Percentiles rank a stretch among this genome's conserved stretches.
Evolutionary conservation across 2,329 filamentous ascomycete species (phyloP).

Genomic region (Penicillium sp.): DNA sequence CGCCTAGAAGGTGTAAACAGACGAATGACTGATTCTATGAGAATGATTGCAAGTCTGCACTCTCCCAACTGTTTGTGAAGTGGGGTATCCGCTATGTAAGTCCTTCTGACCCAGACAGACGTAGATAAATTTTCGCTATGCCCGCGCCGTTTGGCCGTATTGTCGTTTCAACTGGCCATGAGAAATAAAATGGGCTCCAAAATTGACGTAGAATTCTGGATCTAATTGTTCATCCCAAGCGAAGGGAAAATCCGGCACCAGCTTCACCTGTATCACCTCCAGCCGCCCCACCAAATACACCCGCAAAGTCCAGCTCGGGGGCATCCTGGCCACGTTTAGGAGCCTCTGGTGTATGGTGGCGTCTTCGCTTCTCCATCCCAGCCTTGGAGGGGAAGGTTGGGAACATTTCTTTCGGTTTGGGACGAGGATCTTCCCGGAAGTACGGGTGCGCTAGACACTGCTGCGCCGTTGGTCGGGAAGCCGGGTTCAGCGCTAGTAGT

Average conservation of each 20-base stretch:
- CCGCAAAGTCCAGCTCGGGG: slow-evolving; percentile 66
- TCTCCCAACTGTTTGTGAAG: not conserved
- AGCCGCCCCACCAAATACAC: slow-evolving; percentile 70
- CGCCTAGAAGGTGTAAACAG: not conserved
- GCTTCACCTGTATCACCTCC: slow-evolving; percentile 65
- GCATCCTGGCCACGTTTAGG: slow-evolving; percentile 75
- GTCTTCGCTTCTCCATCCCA: slow-evolving; percentile 79
- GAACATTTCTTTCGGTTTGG: slow-evolving; percentile 90
- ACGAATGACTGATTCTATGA: not conserved
- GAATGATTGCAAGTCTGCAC: not conserved
- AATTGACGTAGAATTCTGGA: not conserved
- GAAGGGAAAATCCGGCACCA: slow-evolving; percentile 62
- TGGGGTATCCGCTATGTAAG: not conserved
- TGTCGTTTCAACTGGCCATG: not conserved
- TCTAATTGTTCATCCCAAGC: slow-evolving; percentile 54
- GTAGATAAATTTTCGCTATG: not conserved
- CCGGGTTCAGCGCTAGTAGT: slow-evolving; percentile 76
- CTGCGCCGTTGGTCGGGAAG: slow-evolving; percentile 67
- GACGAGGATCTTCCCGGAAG: slow-evolving; percentile 85
- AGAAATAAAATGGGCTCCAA: not conserved
- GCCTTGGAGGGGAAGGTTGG: slow-evolving; percentile 97
- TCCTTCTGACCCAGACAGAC: not conserved
- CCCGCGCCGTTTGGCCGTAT: not conserved
- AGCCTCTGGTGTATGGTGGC: slow-evolving; percentile 76
- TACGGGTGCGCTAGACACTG: slow-evolving; percentile 80